These are phyloP conservation scores for Cadophora sp. DNA, from an alignment of 2,329 filamentous ascomycete genomes.

Conservation along the genomic window DNA sequence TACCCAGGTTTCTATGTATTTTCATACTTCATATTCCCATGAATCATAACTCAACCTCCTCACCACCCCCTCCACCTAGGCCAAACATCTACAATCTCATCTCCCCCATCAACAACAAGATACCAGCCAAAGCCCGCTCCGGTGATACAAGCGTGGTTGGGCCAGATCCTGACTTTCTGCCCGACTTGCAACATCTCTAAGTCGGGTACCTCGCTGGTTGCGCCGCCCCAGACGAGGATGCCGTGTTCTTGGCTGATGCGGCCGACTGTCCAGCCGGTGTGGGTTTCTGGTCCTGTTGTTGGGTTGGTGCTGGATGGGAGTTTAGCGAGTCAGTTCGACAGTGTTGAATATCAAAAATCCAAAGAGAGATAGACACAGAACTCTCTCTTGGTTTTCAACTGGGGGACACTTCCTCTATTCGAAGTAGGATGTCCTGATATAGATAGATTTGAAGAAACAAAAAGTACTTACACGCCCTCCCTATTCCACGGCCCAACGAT, in stretches of 20 bases:
- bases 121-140: conserved; percentile 76
- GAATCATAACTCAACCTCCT: too few relatives aligned
- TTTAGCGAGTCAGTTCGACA: background rate
- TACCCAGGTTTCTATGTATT: too few relatives aligned
- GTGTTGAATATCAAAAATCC: background rate
- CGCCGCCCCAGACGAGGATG: conserved; percentile 65
- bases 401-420: too few relatives aligned
- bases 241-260: conserved; percentile 82
- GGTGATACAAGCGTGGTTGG: conserved; percentile 82
- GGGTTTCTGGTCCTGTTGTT: conserved; percentile 49
- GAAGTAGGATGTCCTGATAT: background rate
- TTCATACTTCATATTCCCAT: background rate
- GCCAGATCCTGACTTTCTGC: conserved; percentile 74
- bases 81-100: conserved; percentile 79
- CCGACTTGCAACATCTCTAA: conserved; percentile 62
- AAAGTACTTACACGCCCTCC: conserved; percentile 24
- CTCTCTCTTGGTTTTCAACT: too few relatives aligned
- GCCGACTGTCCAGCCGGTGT: conserved; percentile 69
- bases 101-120: conserved; percentile 72
- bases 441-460: background rate
- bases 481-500: conserved; percentile 67
- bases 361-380: too few relatives aligned
- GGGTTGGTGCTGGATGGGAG: conserved; percentile 35
- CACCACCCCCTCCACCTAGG: conserved; percentile 74
- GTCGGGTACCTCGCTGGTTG: conserved; percentile 47